Evolutionary conservation across 257 asterid genomes (phyloP), one percentile per base, ranked within the genome.

Genomic region (Solanum virginianum): DNA sequence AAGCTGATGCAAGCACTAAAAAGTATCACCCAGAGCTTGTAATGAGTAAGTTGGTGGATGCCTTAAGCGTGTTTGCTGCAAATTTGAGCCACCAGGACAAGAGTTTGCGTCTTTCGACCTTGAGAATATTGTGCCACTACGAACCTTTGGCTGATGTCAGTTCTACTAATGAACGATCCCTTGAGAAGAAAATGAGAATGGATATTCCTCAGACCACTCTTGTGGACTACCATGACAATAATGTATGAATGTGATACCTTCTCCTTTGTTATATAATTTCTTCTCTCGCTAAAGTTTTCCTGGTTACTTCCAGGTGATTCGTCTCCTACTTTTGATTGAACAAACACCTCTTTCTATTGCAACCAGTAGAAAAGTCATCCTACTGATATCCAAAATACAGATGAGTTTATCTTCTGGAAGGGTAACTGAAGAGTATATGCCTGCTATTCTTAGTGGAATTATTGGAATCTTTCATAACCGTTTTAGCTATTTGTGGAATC

Each of bases 61-160:
- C 93, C 68, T 83, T 95, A 60, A 92, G 91, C 85, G 59, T 84
- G 80, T 94, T 93, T 84, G 87, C 91, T 74, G 94, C 89, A 86
- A 95, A 97, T 89, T 90, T 97, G 75, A 86, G 92, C 90, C 94
- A 95, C 68, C 87, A 87, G 41, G 87, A 91, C 89, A 92, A 89
- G 86, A 90, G 71, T 63, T 90, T 97, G 87, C 98, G 99, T 71
- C 92, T 90, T 86, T 93, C 93, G 29, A 94, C 97, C 75, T 85
- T 97, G 86, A 92, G 97, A 88, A 91, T 97, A 84, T 90, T 97
- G 91, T 91, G 94, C 93, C 95, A 94, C 84, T 97, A 89, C 84
- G 97, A 91, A 84, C 91, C 91, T 85, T 66, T 92, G 87, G 72
- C 85, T 72, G 80, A 80, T 84, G 87, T 86, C 59, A 82, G 84